Conservation (phyloP, 176 grass and related monocot species). For the Cymbopogon citratus region DNA sequence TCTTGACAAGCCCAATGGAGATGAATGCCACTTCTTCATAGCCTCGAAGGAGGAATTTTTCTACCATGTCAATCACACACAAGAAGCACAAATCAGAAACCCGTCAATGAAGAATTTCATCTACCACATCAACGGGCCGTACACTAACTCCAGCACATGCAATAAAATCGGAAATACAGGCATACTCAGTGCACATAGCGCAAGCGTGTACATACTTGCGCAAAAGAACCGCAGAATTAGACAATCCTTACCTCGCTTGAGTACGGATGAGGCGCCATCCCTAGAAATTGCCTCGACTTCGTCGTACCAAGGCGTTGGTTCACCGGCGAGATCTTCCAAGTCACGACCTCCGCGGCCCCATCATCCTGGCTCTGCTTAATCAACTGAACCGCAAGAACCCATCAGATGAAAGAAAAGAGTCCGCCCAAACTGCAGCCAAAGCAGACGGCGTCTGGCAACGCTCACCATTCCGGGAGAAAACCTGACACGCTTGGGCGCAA, state of each 20-base stretch:
- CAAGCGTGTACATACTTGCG: not conserved
- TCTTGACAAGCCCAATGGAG: constrained; percentile 37
- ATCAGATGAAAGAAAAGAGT: not conserved
- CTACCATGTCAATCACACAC: constrained; percentile 22
- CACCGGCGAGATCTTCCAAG: constrained; percentile 93
- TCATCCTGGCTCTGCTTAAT: constrained; percentile 97
- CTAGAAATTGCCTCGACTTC: constrained; percentile 48
- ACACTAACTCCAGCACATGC: not conserved
- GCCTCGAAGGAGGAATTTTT: constrained; percentile 51
- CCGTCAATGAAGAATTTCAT: not conserved
- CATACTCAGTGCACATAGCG: not conserved
- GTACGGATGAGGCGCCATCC: constrained; percentile 52
- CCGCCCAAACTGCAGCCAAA: not conserved
- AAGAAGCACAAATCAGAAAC: not conserved
- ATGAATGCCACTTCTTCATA: constrained; percentile 66
- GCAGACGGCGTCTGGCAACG: not conserved
- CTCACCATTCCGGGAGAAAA: constrained; percentile 95
- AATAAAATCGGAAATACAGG: not conserved
- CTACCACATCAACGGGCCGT: not conserved
- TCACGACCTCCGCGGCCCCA: constrained; percentile 58
- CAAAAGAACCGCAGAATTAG: not conserved
- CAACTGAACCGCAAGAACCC: constrained; percentile 46
- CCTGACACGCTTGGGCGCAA: constrained; percentile 63
- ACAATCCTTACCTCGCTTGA: constrained; percentile 43
- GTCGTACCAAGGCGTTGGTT: constrained; percentile 56